Evolutionary conservation across 768 basidiomycete species (phyloP), one percentile per base, ranked within the genome.

Genomic region (Lentinus tigrinus): DNA sequence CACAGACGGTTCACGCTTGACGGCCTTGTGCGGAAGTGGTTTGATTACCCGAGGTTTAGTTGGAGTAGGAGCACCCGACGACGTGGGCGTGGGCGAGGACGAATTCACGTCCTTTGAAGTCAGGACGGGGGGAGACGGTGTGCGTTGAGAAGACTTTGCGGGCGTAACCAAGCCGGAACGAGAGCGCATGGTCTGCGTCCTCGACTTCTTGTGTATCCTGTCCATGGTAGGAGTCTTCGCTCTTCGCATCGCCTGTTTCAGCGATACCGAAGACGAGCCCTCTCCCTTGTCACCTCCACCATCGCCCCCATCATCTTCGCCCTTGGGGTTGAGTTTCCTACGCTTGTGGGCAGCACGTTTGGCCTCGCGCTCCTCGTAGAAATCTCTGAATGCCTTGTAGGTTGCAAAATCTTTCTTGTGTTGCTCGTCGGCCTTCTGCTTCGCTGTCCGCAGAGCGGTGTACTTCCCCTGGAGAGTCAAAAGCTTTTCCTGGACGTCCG

Each of bases 311-410:
- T 47, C 48, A 11, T 52, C 59, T 2, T 53, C 55, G 1, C 47
- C 58, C 17, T 24, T 27, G 27, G 39, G 39, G 19, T 47, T 55
- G 0, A 51, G 28, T 52, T 47, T 60, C 36, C 64, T 48, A n/a
- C 61, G 51, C 42, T 58, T 65, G 21, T 46, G 4, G 3, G 51
- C 31, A 9, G 7, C 10, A 23, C 43, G 40, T 24, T 49, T 47
- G 23, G 54, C 39, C 40, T 61, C 58, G 10, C 21, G 7, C 21
- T 2, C 21, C 2, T 47, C 38, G 19, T 50, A 47, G 59, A 77
- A 87, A 56, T 75, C 80, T 67, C 78, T 78, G 69, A 67, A 65
- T 10, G 40, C 26, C n/a, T n/a, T n/a, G n/a, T n/a, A n/a, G n/a
- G n/a, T 23, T 43, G 38, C 66, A 63, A 67, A n/a, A n/a, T n/a